Evolutionary conservation across 257 asterid species (phyloP).

Genomic region (Nicotiana paniculata): DNA sequence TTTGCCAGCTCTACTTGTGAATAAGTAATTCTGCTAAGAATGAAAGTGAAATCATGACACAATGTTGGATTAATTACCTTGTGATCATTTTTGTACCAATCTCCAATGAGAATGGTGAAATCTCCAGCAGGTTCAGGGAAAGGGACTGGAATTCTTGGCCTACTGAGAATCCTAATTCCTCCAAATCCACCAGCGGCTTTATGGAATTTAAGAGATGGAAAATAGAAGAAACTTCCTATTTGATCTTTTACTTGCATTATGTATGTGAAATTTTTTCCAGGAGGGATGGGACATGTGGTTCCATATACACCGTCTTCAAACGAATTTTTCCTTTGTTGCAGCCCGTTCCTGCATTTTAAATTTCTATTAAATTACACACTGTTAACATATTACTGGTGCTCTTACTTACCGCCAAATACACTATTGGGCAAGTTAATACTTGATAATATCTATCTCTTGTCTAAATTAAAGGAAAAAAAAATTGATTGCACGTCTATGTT

Average conservation of each 20-base stretch:
- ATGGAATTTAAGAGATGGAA: conserved; percentile 57
- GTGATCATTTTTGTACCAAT: conserved; percentile 58
- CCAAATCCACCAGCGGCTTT: conserved; percentile 76
- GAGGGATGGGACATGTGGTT: conserved; percentile 71
- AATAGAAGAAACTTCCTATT: conserved; percentile 64
- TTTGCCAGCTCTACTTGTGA: too few species aligned
- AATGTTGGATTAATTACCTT: conserved; percentile 21
- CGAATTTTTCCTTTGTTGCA: conserved; percentile 63
- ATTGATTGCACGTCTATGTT: too few species aligned
- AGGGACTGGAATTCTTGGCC: conserved; percentile 68
- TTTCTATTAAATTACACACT: background rate
- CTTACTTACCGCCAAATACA: background rate
- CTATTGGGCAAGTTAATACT: too few species aligned
- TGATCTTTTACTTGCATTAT: conserved; percentile 59
- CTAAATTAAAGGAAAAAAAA: too few species aligned
- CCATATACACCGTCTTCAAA: conserved; percentile 61
- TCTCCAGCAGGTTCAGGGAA: conserved; percentile 54
- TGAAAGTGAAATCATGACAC: background rate
- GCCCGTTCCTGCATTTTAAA: conserved; percentile 39
- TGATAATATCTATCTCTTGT: too few species aligned
- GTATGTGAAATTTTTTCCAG: conserved; percentile 62
- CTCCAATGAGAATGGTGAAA: conserved; percentile 51
- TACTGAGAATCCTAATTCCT: conserved; percentile 51
- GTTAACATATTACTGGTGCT: background rate
- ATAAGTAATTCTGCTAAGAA: too few species aligned